Percentiles rank a stretch among this genome's conserved stretches.
These are phyloP conservation scores for Sambucus nigra DNA, from an alignment of 129 eudicot species.

Conservation along the genomic window DNA sequence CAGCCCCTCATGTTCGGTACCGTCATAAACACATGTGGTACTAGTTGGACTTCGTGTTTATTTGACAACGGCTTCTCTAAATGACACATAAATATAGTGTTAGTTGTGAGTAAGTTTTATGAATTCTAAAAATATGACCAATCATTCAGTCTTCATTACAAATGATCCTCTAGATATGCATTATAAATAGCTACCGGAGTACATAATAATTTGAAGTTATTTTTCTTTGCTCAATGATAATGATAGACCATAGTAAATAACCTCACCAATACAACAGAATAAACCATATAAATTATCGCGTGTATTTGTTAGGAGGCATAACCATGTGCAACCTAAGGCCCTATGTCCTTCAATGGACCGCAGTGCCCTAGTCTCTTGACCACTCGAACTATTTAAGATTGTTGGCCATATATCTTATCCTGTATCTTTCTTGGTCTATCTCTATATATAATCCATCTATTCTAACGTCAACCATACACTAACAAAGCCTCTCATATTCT, in stretches of 20 bases:
- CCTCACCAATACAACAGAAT: background rate
- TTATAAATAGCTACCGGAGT: no score
- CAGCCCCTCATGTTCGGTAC: background rate
- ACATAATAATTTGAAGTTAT: background rate
- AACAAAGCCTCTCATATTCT: no score
- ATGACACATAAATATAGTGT: background rate
- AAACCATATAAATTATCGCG: background rate
- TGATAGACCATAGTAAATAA: background rate
- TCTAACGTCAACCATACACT: no score
- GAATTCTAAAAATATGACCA: no score
- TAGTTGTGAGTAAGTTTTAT: background rate
- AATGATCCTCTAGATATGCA: no score
- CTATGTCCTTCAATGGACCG: background rate
- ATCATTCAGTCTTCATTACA: no score
- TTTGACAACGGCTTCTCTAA: background rate
- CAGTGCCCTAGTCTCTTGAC: background rate
- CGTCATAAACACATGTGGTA: no score
- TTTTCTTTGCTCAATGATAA: background rate
- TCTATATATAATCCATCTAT: no score
- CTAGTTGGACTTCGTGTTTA: slow-evolving; percentile 1
- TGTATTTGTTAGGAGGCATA: background rate
- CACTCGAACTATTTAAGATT: background rate
- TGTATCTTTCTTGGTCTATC: no score
- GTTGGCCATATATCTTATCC: background rate
- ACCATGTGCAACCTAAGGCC: background rate